Base-by-base conservation (phyloP, 192 early-diverging fungal genomes). In the Physocladia obscura region DNA sequence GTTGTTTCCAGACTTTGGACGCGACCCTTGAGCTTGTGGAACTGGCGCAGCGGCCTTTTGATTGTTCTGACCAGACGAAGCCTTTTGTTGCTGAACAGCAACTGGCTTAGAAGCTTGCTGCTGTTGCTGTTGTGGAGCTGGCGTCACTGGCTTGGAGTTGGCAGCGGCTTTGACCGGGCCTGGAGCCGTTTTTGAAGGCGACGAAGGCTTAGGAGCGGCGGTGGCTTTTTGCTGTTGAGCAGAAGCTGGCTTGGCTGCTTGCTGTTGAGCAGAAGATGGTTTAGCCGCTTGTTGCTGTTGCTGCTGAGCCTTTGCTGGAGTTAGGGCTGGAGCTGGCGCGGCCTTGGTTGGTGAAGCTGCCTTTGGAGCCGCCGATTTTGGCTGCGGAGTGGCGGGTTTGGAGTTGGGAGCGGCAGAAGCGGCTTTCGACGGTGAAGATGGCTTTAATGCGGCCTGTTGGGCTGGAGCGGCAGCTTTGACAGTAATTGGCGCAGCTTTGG, bases 121-220 rank as follows among this genome's bases (percentile, higher is more conserved):
- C 13, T 15, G 24, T 39, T 62, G 59, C 38, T 62, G 59, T 26
- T 62, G 59, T 24, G 59, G 40, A 19, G 36, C 59, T 3, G 59
- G 59, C 40, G 40, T 44, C 40, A n/a, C 40, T 8, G 40, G 11
- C 40, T 44, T 44, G 8, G 40, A 44, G 11, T n/a, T n/a, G 2
- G 60, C 29, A 29, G 62, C 62, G 19, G 62, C 34, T 49, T 65
- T 65, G 31, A 40, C 52, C 17, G 65, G 65, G 17, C 49, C 50
- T 34, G 34, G 5, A 62, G 62, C 47, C 49, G 39, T 65, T 48
- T 11, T 17, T 22, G 61, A 8, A 24, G 65, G 36, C n/a, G 65
- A 26, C 4, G 65, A 36, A 22, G 54, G n/a, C 54, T 68, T 68
- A n/a, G 22, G 24, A 5, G 62, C 5, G 27, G 62, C 48, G 19